These are phyloP conservation scores for Metschnikowia cerradonensis DNA, from an alignment of 805 yeast species.

Conservation along the genomic window DNA sequence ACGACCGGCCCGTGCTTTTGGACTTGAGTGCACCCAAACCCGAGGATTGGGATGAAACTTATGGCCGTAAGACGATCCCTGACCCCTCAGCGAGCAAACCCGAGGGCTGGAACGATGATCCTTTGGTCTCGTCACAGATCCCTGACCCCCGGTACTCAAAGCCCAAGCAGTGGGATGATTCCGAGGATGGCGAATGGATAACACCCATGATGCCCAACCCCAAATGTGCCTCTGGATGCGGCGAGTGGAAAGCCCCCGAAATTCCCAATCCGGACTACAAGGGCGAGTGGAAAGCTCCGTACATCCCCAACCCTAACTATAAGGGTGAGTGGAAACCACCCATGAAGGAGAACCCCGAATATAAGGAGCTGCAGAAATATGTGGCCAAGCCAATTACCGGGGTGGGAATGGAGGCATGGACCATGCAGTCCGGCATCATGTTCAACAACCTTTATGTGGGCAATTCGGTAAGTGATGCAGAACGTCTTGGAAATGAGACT, in stretches of 20 bases:
- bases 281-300: slow-evolving; percentile 77
- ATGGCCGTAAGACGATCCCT: slow-evolving; percentile 52
- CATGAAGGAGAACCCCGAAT: slow-evolving; percentile 64
- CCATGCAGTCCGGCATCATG: slow-evolving; percentile 69
- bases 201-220: slow-evolving; percentile 74
- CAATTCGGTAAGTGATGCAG: slow-evolving; percentile 81
- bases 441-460: slow-evolving; percentile 86
- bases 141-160: slow-evolving; percentile 61
- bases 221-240: slow-evolving; percentile 73
- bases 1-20: slow-evolving; percentile 57
- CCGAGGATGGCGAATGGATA: slow-evolving; percentile 82
- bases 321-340: slow-evolving; percentile 77
- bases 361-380: slow-evolving; percentile 57
- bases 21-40: slow-evolving; percentile 68
- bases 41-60: slow-evolving; percentile 77
- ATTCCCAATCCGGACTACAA: slow-evolving; percentile 65
- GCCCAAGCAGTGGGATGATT: slow-evolving; percentile 86
- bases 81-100: slow-evolving; percentile 72
- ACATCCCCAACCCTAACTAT: slow-evolving; percentile 68
- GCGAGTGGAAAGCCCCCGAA: slow-evolving; percentile 68
- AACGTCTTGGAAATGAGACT: slow-evolving; percentile 72
- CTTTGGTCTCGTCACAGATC: slow-evolving; percentile 51
- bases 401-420: slow-evolving; percentile 86
- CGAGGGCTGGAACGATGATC: slow-evolving; percentile 65
- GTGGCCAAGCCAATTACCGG: slow-evolving; percentile 57